Conservation (phyloP, 306 rosid genomes). For the Cucurbita argyrosperma region DNA sequence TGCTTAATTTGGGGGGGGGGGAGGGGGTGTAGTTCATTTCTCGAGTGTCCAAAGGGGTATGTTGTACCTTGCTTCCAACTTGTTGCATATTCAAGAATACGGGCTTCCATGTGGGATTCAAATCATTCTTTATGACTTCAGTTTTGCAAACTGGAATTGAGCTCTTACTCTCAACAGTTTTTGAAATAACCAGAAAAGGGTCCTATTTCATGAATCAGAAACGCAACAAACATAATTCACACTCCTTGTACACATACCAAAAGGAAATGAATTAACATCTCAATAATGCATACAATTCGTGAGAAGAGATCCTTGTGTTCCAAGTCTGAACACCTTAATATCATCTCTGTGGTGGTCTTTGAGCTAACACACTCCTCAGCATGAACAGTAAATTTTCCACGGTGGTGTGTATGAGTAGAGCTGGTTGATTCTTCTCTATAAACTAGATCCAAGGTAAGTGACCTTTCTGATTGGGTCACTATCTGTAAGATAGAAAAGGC, state of each 20-base stretch:
- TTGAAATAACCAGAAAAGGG: slow-evolving; percentile 78
- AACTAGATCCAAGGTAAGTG: slow-evolving; percentile 51
- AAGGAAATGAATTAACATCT: slow-evolving; percentile 3
- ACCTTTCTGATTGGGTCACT: slow-evolving; percentile 51
- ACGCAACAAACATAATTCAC: slow-evolving; percentile 2
- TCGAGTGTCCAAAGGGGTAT: not conserved
- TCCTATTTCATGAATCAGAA: slow-evolving; percentile 45
- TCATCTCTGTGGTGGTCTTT: slow-evolving; percentile 60
- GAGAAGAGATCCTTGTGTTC: slow-evolving; percentile 92
- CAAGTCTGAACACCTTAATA: slow-evolving; percentile 75
- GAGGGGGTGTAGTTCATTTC: not conserved
- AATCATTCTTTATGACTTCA: slow-evolving; percentile 83
- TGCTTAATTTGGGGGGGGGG: not conserved
- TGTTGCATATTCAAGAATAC: slow-evolving; percentile 79
- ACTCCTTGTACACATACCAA: slow-evolving; percentile 7
- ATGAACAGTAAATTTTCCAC: slow-evolving; percentile 60
- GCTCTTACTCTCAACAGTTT: slow-evolving; percentile 50
- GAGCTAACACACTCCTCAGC: slow-evolving; percentile 84
- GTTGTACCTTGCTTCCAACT: slow-evolving; percentile 88
- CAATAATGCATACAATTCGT: slow-evolving; percentile 54
- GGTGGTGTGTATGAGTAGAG: slow-evolving; percentile 28
- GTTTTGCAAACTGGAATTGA: slow-evolving; percentile 85
- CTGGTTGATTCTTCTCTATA: slow-evolving; percentile 39
- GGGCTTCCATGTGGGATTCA: slow-evolving; percentile 72
- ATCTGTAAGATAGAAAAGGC: slow-evolving; percentile 50